Evolutionary conservation across 2,329 filamentous ascomycete species (phyloP).

Genomic region (Trichoderma atroviride): DNA sequence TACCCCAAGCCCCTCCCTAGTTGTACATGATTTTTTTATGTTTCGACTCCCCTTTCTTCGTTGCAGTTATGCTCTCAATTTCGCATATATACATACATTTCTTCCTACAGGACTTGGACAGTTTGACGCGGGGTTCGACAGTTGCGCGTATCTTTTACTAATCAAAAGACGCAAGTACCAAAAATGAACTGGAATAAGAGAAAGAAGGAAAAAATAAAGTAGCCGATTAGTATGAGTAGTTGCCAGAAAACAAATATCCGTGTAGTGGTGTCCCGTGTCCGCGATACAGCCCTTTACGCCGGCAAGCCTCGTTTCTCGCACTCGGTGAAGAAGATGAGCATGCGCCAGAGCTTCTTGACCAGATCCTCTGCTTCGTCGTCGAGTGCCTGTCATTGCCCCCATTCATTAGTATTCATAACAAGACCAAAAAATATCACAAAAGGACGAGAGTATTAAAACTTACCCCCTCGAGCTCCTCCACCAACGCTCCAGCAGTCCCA

Average conservation of each 20-base stretch:
- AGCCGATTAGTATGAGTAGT: background rate
- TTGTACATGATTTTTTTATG: conserved; percentile 20
- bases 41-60: background rate
- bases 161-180: background rate
- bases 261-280: background rate
- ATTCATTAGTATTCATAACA: conserved; percentile 34
- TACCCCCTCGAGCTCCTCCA: conserved; percentile 82
- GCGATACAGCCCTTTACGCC: conserved; percentile 47
- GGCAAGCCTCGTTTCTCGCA: conserved; percentile 87
- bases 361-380: conserved; percentile 94
- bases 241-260: background rate
- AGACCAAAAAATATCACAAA: background rate
- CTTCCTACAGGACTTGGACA: background rate
- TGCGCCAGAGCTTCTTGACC: conserved; percentile 96
- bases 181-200: background rate
- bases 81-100: background rate
- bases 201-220: background rate
- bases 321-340: conserved; percentile 98
- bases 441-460: conserved; percentile 41
- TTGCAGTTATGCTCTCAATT: background rate
- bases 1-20: background rate
- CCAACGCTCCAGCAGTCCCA: conserved; percentile 74
- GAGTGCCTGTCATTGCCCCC: conserved; percentile 62
- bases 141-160: background rate
- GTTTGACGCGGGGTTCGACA: background rate